Conservation (phyloP, 371 early-diverging fungal species). For the Catenaria anguillulae region DNA sequence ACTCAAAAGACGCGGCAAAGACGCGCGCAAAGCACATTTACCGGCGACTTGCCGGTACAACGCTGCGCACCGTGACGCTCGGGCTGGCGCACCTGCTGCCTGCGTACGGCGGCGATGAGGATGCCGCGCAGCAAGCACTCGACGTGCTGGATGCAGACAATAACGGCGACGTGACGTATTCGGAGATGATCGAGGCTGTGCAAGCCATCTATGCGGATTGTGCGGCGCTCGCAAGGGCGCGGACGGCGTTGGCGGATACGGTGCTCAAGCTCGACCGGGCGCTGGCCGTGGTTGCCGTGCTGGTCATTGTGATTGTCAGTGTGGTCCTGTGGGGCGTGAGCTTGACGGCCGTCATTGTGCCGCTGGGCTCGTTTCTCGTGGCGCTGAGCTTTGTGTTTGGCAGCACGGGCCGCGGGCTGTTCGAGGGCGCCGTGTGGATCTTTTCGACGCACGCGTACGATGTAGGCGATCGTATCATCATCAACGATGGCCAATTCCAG, state of each 20-base stretch:
- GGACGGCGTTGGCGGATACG: neutral
- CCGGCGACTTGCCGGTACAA: neutral
- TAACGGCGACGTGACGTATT: neutral
- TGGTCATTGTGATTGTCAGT: neutral
- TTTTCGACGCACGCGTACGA: slow-evolving; percentile 21
- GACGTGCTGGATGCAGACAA: neutral
- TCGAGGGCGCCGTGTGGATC: neutral
- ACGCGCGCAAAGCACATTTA: neutral
- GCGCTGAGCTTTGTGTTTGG: slow-evolving; percentile 5
- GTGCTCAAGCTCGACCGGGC: neutral
- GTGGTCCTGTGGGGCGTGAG: neutral
- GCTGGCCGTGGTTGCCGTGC: neutral
- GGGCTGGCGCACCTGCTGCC: neutral
- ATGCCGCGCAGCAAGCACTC: neutral
- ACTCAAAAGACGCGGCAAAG: neutral
- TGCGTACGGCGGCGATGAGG: neutral
- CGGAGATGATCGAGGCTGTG: neutral
- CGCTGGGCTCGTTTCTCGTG: slow-evolving; percentile 4
- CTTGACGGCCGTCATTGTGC: neutral
- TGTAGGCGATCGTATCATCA: slow-evolving; percentile 56
- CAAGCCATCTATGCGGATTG: slow-evolving; percentile 2
- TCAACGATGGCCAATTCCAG: slow-evolving; percentile 46
- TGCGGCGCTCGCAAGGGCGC: neutral
- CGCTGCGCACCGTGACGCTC: neutral
- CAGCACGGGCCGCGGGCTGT: neutral